Evolutionary conservation across 345 rosid genomes (phyloP).

Genomic region (Pugionium dolabratum): DNA sequence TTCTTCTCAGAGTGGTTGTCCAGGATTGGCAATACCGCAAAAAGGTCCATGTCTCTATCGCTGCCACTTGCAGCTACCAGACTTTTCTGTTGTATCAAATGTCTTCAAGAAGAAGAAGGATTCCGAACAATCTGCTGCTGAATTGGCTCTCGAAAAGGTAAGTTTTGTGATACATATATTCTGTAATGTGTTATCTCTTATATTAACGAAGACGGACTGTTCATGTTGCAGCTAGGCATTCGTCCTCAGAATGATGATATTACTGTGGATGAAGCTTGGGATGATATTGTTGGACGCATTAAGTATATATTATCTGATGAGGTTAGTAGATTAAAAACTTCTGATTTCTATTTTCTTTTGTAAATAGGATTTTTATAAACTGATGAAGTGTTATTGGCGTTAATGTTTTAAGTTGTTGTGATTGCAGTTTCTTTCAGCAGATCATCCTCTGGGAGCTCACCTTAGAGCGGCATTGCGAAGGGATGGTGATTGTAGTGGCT

Average conservation of each 20-base stretch:
- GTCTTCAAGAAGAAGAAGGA: constrained; percentile 78
- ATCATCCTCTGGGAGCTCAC: constrained; percentile 78
- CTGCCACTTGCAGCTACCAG: constrained; percentile 82
- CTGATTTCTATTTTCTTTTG: no score
- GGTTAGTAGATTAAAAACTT: constrained; percentile 49
- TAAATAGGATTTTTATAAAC: no score
- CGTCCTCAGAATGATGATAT: constrained; percentile 46
- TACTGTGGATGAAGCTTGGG: constrained; percentile 64
- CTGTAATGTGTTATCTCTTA: constrained; percentile 1
- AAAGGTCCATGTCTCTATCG: constrained; percentile 78
- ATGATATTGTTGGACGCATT: constrained; percentile 55
- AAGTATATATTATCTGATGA: constrained; percentile 61
- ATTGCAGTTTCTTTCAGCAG: constrained; percentile 66
- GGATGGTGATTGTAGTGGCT: constrained; percentile 59
- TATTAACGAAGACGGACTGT: constrained; percentile 21
- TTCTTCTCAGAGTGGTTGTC: constrained; percentile 63
- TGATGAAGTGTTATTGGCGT: constrained; percentile 3
- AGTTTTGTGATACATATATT: constrained; percentile 1
- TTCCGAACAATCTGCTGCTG: constrained; percentile 91
- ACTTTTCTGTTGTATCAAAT: constrained; percentile 58
- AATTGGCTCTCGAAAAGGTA: constrained; percentile 81
- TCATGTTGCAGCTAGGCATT: constrained; percentile 68
- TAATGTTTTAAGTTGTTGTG: constrained; percentile 26
- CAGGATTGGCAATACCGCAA: constrained; percentile 74
- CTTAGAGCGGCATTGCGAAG: constrained; percentile 70